Base-by-base conservation (phyloP, 371 early-diverging fungal species). In the Mucor velutinosus region DNA sequence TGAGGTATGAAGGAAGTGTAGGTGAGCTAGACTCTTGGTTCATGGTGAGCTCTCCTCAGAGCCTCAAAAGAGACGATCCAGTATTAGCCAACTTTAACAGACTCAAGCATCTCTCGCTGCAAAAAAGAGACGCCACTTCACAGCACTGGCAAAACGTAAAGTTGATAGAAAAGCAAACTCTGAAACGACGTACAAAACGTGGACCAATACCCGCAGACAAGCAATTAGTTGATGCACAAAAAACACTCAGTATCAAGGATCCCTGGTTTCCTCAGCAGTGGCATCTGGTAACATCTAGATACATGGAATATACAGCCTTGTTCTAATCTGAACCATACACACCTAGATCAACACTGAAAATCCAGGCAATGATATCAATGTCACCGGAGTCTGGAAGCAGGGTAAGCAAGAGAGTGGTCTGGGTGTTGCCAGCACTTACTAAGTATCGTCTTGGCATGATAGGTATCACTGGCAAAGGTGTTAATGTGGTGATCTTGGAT, bases 301-400 rank as follows among this genome's bases (percentile, higher is more conserved):
- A 23, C 49, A 49, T 49, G 49, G 37, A 10, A 41, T 30, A 30
- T 17, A 41, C 41, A 41, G 17, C 41, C 41, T 17, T 41, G 23
- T 49, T 23, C 49, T 49, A 49, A 49, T 23, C 6, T 49, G 41
- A 41, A 41, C 41, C 17, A 23, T 49, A 49, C 19, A 19, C 11
- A 49, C 64, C 2, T 77, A 93, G 94, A 76, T 89, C 64, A 97
- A 98, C 73, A 81, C 80, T 14, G 66, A 71, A 1, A 75, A 85
- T 66, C 65, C 67, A 1, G 92, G 92, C 17, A 86, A 94, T 72
- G 98, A 99, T 75, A 88, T 97, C 65, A 99, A 99, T 78, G 90
- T 97, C 14, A 93, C 96, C 17, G 92, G 87, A 19, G 92, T 95
- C 27, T 98, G 99, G 99, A 76, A 78, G 58, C 90, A 93, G 86